A percentile compares a stretch with the other conserved stretches of the same genome.
phyloP scores from a whole-genome alignment of 768 basidiomycete species.

The Tricholoma saponaceum region DNA sequence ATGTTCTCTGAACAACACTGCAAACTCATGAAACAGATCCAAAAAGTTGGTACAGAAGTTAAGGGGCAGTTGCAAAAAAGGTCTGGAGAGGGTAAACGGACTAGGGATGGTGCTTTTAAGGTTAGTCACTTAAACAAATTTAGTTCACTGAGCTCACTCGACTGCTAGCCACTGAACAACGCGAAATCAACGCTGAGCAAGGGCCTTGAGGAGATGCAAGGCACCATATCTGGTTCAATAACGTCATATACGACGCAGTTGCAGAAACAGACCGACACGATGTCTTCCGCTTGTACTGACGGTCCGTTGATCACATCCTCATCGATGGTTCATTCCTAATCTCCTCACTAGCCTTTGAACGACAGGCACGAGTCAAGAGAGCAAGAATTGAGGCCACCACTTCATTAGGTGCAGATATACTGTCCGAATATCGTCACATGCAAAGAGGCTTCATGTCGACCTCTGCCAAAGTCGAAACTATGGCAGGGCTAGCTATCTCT shows the following conservation, averaged over 20 bases:
- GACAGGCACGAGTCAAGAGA: conserved; percentile 59
- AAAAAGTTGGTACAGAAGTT: conserved; percentile 38
- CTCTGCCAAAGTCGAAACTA: conserved; percentile 32
- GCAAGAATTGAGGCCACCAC: conserved; percentile 60
- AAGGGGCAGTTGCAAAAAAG: conserved; percentile 38
- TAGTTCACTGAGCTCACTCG: conserved; percentile 1
- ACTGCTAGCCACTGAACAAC: conserved; percentile 35
- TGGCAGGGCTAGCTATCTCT: conserved; percentile 33
- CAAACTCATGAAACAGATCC: conserved; percentile 37
- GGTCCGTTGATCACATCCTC: conserved; percentile 29
- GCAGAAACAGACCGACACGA: conserved; percentile 41
- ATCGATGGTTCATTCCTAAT: not conserved
- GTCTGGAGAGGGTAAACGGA: conserved; percentile 47
- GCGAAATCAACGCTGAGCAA: conserved; percentile 37
- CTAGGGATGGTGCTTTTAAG: conserved; percentile 57
- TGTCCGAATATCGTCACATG: conserved; percentile 47
- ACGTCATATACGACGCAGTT: conserved; percentile 48
- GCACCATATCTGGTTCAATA: conserved; percentile 41
- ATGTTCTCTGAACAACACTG: conserved; percentile 47
- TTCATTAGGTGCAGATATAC: conserved; percentile 42
- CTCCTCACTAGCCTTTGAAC: conserved; percentile 50
- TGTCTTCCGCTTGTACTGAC: conserved; percentile 39
- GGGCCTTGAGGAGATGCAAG: conserved; percentile 41
- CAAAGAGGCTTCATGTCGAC: conserved; percentile 48
- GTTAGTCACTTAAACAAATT: conserved; percentile 26